Conservation (phyloP, 345 rosid genomes). For the Citrus maxima region DNA sequence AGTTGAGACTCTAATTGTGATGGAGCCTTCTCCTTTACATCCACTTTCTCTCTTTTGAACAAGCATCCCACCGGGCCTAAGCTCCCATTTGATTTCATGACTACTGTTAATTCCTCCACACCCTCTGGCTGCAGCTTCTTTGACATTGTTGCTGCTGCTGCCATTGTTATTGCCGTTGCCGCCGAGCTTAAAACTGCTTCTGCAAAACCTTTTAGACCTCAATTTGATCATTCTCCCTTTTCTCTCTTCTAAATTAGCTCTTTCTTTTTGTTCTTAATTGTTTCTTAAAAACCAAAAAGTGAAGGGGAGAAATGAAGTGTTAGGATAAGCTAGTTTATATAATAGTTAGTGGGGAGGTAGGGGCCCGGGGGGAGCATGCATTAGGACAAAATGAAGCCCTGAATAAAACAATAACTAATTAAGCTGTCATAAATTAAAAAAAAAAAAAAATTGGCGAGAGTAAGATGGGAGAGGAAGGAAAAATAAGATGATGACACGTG, state of each 20-base stretch:
- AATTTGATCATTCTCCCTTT: conserved; percentile 50
- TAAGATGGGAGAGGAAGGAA: neutral
- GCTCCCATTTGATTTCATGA: conserved; percentile 79
- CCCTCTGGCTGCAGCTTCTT: conserved; percentile 30
- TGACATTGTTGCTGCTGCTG: conserved; percentile 15
- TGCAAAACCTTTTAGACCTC: conserved; percentile 66
- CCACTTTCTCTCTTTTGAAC: conserved; percentile 71
- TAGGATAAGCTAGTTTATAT: neutral
- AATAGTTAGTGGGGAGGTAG: neutral
- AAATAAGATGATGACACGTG: conserved; percentile 21
- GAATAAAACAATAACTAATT: neutral
- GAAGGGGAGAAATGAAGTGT: neutral
- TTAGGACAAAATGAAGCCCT: neutral
- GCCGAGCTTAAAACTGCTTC: conserved; percentile 54
- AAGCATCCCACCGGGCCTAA: conserved; percentile 90
- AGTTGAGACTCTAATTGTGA: conserved; percentile 68
- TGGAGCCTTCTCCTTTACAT: conserved; percentile 37
- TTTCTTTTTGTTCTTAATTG: neutral
- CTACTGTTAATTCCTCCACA: conserved; percentile 22
- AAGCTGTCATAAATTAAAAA: neutral
- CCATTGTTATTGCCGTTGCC: conserved; percentile 17
- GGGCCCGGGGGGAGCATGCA: neutral
- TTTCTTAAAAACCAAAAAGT: neutral
- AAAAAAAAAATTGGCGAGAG: neutral
- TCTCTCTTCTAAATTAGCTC: neutral